These are phyloP conservation scores for Pseudogymnoascus sp. DNA, from an alignment of 2,329 filamentous ascomycete species.

Conservation along the genomic window DNA sequence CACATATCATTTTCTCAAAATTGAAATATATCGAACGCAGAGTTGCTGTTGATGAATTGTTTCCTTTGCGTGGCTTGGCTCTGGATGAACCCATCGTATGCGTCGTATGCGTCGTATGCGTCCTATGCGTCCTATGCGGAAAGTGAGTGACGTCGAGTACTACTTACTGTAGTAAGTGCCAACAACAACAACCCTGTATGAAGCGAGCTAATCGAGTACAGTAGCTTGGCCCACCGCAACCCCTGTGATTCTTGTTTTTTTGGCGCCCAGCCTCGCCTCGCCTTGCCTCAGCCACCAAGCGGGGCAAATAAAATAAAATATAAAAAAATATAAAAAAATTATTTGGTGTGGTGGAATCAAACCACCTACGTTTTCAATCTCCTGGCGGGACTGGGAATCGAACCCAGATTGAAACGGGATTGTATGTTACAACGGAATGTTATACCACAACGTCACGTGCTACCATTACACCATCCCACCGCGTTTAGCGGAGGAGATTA, in stretches of 20 bases:
- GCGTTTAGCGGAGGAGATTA: constrained; percentile 11
- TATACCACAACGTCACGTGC: constrained; percentile 12
- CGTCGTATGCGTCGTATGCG: no score
- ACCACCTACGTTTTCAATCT: constrained; percentile 10
- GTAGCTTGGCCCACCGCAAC: background rate
- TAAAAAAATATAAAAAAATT: background rate
- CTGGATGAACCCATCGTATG: background rate
- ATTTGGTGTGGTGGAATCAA: background rate
- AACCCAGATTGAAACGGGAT: constrained; percentile 12
- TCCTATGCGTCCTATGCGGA: background rate
- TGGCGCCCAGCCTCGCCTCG: background rate
- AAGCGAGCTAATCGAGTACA: no score
- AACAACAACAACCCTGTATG: background rate
- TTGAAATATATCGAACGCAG: background rate
- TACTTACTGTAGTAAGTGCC: no score
- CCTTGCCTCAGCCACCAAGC: background rate
- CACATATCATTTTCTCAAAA: background rate
- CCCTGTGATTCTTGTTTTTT: background rate
- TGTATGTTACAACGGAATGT: constrained; percentile 1
- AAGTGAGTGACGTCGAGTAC: background rate
- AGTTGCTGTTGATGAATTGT: background rate
- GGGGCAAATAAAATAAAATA: background rate
- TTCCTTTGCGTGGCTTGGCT: background rate
- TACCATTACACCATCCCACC: constrained; percentile 13
- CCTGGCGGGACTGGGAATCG: constrained; percentile 12